Conservation (phyloP, 140 eudicot genomes). For the Anethum foeniculum region DNA sequence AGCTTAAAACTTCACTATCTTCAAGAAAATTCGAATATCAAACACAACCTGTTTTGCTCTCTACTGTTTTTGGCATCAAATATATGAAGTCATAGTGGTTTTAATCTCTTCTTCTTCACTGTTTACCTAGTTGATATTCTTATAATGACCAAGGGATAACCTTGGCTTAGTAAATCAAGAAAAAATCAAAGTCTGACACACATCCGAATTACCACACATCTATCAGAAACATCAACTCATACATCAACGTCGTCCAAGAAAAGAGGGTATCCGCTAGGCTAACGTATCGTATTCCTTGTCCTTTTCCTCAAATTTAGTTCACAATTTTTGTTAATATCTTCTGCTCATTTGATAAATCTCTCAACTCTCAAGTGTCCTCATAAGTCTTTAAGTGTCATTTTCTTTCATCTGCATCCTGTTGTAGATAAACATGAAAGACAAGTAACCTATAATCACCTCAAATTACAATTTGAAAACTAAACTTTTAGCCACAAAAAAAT, state of each 20-base stretch:
- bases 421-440: not conserved
- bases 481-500: not conserved
- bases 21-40: too few relatives aligned
- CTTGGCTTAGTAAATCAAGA: not conserved
- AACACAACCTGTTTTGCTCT: too few relatives aligned
- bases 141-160: not conserved
- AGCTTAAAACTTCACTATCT: too few relatives aligned
- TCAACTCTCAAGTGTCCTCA: not conserved
- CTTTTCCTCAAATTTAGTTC: not conserved
- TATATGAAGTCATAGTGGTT: too few relatives aligned
- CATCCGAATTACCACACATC: not conserved
- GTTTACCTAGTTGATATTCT: not conserved
- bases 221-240: not conserved
- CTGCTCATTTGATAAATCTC: not conserved
- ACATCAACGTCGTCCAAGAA: not conserved
- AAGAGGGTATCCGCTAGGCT: not conserved
- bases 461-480: not conserved
- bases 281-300: not conserved
- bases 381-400: not conserved
- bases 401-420: not conserved
- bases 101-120: too few relatives aligned
- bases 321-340: not conserved
- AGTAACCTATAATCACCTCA: not conserved
- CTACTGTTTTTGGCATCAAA: too few relatives aligned
- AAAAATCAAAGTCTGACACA: not conserved